Evolutionary conservation across 331 rosid species (phyloP), one percentile per base, ranked within the genome.

Genomic region (Pyrus hybrid): DNA sequence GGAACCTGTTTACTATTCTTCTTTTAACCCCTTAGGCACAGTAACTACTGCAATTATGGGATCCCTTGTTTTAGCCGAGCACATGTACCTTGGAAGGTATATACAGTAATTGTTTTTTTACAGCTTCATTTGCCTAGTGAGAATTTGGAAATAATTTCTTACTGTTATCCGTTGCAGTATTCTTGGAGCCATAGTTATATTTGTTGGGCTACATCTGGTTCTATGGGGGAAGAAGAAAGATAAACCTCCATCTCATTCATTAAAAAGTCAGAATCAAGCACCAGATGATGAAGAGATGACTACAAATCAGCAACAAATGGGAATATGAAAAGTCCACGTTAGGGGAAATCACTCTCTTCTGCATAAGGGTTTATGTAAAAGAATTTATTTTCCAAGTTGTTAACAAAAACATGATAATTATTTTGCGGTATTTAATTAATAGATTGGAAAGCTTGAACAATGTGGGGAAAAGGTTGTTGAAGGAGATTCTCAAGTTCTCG

Each of bases 141-240:
- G 47, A 41, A 10, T 41, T 41, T 41, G 13, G 47, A 41, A 41
- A 41, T 41, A 41, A 3, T 41, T 41, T 41, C 47, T 41, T 41
- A 41, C 47, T 41, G 47, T 41, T 11, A 10, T 9, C 13, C 1
- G 0, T 41, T 41, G 47, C 13, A 85, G 85, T 81, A 66, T 80
- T 8, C 32, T 53, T 65, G 84, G 84, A 69, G 82, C 84, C 18
- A 5, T 70, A 8, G 63, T 82, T 0, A 35, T 35, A 35, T 35
- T 35, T 35, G 43, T 35, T 35, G 43, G 43, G 43, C 43, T 35
- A 35, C 0, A 35, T 35, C 43, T 8, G 12, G 43, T 35, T 35
- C 43, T 35, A 28, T 85, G 43, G 88, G 84, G 88, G 84, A 77
- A 73, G 67, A 77, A 70, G 51, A 70, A 62, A 32, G 84, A 85